Conservation (phyloP, 192 early-diverging fungal species). For the Coemansia sp. region DNA sequence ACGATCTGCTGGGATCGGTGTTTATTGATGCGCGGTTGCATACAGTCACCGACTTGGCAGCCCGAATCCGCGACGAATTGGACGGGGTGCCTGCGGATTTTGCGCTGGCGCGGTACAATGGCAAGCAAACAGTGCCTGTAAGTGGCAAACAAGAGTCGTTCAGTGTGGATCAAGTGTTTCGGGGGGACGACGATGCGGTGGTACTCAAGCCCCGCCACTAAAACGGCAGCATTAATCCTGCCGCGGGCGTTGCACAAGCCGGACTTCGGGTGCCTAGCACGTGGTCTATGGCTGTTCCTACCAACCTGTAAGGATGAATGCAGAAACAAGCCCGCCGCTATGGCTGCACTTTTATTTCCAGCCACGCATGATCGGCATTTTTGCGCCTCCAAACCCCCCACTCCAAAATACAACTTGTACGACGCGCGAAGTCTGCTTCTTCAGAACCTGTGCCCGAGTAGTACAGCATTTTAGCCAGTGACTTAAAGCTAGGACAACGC, state of each 20-base stretch:
- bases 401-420: neutral
- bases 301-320: neutral
- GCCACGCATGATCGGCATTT: constrained; percentile 9
- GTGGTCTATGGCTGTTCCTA: neutral
- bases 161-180: constrained; percentile 53
- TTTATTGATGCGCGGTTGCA: constrained; percentile 26
- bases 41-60: constrained; percentile 16
- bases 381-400: neutral
- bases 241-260: neutral
- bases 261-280: constrained; percentile 5
- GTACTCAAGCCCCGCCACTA: constrained; percentile 5
- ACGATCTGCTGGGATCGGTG: constrained; percentile 58
- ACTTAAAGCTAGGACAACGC: neutral
- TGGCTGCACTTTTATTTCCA: neutral
- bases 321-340: constrained; percentile 2
- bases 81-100: constrained; percentile 55
- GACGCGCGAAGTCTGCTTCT: too few species aligned
- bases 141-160: constrained; percentile 57
- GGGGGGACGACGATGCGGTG: constrained; percentile 53
- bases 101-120: constrained; percentile 53
- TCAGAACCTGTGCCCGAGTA: too few species aligned
- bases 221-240: neutral
- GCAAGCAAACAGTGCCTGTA: constrained; percentile 56
- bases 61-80: constrained; percentile 49
- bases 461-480: neutral